Conservation (phyloP, 768 basidiomycete species). For the Thelephora aurantiotincta region DNA sequence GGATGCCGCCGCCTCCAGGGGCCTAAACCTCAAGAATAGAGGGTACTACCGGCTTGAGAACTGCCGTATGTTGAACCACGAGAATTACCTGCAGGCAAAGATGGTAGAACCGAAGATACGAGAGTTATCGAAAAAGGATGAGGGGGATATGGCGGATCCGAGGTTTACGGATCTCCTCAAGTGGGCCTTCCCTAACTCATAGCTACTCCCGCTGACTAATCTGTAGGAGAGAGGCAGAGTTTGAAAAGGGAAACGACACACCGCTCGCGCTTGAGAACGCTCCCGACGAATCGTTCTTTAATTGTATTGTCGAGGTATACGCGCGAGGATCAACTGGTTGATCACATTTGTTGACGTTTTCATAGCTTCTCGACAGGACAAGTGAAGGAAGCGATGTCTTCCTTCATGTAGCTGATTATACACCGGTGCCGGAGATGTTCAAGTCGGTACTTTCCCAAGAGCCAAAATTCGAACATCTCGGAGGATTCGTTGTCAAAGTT, state of each 20-base stretch:
- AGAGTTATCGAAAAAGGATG: slow-evolving; percentile 22
- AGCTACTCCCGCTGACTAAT: not conserved
- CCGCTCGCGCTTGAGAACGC: slow-evolving; percentile 33
- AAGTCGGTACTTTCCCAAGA: slow-evolving; percentile 15
- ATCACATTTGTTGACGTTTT: not conserved
- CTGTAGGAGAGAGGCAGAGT: slow-evolving; percentile 37
- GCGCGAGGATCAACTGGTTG: not conserved
- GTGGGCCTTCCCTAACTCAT: slow-evolving; percentile 21
- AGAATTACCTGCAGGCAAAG: slow-evolving; percentile 39
- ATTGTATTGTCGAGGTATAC: slow-evolving; percentile 44
- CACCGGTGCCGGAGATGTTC: slow-evolving; percentile 28
- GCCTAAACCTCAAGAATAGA: slow-evolving; percentile 31
- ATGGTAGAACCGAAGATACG: slow-evolving; percentile 30
- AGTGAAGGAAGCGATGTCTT: slow-evolving; percentile 20
- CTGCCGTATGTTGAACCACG: slow-evolving; percentile 26
- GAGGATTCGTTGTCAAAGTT: slow-evolving; percentile 37
- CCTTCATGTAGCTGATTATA: slow-evolving; percentile 57
- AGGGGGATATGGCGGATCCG: slow-evolving; percentile 19
- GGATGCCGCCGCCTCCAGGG: slow-evolving; percentile 31
- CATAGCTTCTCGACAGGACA: slow-evolving; percentile 33
- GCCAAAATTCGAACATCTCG: slow-evolving; percentile 30
- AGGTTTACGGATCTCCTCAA: slow-evolving; percentile 35
- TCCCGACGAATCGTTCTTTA: slow-evolving; percentile 27
- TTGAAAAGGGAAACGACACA: slow-evolving; percentile 19
- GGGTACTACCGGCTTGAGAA: slow-evolving; percentile 39